phyloP scores from a whole-genome alignment of 1,139 yeast species.

The Yamadazyma membranifaciens region DNA sequence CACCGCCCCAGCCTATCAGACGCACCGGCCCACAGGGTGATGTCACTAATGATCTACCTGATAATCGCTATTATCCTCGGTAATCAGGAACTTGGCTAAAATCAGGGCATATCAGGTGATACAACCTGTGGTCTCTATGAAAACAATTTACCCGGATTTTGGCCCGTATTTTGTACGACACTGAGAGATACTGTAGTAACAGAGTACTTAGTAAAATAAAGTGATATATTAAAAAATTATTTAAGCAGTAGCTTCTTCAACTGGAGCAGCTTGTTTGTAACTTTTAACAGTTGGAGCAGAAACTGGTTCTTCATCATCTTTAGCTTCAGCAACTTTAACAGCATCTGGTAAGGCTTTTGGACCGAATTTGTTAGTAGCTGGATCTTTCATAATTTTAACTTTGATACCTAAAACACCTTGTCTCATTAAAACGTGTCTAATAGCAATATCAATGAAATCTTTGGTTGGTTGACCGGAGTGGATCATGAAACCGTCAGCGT shows the following conservation, averaged over 20 bases:
- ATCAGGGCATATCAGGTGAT: no score
- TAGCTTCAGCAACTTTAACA: slow-evolving; percentile 90
- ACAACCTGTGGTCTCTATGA: no score
- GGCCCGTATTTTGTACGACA: no score
- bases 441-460: slow-evolving; percentile 97
- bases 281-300: slow-evolving; percentile 84
- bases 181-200: no score
- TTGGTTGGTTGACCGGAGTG: slow-evolving; percentile 99
- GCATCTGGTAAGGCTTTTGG: slow-evolving; percentile 95
- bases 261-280: slow-evolving; percentile 46
- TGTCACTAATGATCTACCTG: no score
- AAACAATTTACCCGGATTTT: no score
- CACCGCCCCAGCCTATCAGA: no score
- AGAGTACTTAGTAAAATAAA: not conserved
- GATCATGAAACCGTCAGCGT: slow-evolving; percentile 99
- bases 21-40: no score
- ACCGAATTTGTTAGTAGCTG: slow-evolving; percentile 87
- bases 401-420: slow-evolving; percentile 99
- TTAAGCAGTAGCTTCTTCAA: slow-evolving; percentile 33
- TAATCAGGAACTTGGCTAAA: no score
- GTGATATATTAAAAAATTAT: not conserved
- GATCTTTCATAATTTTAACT: slow-evolving; percentile 99
- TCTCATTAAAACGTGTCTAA: slow-evolving; percentile 99
- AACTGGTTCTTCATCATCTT: slow-evolving; percentile 84
- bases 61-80: no score